Evolutionary conservation across 306 rosid genomes (phyloP), one percentile per base, ranked within the genome.

Genomic region (Prunus mongolica): DNA sequence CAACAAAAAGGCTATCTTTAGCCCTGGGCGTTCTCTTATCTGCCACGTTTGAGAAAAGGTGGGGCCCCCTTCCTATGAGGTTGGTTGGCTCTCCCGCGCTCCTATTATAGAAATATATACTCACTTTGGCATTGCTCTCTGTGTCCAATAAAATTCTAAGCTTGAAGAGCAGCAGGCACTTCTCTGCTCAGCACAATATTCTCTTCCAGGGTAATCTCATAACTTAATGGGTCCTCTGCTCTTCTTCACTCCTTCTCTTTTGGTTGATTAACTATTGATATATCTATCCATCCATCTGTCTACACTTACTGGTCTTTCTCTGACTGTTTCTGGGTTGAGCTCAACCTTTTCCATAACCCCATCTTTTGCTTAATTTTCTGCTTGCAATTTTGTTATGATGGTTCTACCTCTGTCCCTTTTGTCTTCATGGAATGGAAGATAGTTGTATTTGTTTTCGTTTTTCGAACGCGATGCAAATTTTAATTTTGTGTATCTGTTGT

Each of bases 11-110:
- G 18, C 3, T 24, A 20, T 8, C 24, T 2, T 9, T 62, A 18
- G 71, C 7, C 65, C 13, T 46, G 9, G 38, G 70, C 8, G 75
- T 27, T 70, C 74, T 79, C 97, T 91, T 93, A 91, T 93, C 98
- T 86, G 81, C 97, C 91, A 86, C 91, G 66, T 78, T 6, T 55
- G 47, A 65, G 73, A 3, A 3, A 52, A 13, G 5, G 76, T 50
- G 75, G 92, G 82, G 20, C 84, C 92, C 90, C 89, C 56, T 75
- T 28, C 11, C 1, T 47, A 75, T 76, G 13, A 41, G 58, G 77
- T 57, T 80, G 77, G 78, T 77, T 82, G 86, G 82, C 78, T 67
- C 85, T 24, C 84, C 60, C 82, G 72, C 85, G 54, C 82, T 82
- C 75, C n/a, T 32, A 1, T 69, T 80, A 82, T 71, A 85, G 51